Percentiles rank a stretch among this genome's conserved stretches.
These are phyloP conservation scores for Rhypophila decipiens DNA, from an alignment of 495 filamentous ascomycete genomes.

Conservation along the genomic window DNA sequence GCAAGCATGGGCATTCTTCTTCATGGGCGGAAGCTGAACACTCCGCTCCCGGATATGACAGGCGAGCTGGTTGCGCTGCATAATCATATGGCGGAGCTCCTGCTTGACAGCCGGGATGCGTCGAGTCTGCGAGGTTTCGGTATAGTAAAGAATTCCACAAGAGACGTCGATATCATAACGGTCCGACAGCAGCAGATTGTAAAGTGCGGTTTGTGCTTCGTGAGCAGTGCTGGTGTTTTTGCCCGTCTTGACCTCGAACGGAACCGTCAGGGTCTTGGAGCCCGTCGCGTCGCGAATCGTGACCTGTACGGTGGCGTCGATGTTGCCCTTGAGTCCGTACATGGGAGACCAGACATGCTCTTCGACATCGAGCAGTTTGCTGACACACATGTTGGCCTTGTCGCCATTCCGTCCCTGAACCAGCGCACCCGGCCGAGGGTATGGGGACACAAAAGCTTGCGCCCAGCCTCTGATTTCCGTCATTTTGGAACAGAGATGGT, in stretches of 20 bases:
- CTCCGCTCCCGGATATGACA: constrained; percentile 74
- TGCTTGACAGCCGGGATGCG: constrained; percentile 76
- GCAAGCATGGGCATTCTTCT: constrained; percentile 70
- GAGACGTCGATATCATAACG: constrained; percentile 87
- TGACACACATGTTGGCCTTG: constrained; percentile 71
- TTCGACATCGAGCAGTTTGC: constrained; percentile 90
- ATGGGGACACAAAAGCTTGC: constrained; percentile 62
- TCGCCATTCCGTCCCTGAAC: constrained; percentile 73
- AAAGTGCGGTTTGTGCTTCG: constrained; percentile 88
- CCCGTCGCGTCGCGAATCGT: constrained; percentile 58
- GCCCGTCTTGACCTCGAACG: constrained; percentile 93
- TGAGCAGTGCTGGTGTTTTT: constrained; percentile 71
- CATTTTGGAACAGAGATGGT: constrained; percentile 73
- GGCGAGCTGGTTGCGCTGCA: constrained; percentile 86
- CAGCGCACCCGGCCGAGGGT: constrained; percentile 65
- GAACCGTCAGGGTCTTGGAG: constrained; percentile 70
- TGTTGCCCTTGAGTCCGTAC: constrained; percentile 95
- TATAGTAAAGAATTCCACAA: constrained; percentile 89
- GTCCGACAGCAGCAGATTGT: constrained; percentile 88
- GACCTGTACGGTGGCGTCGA: constrained; percentile 97
- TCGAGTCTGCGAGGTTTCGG: constrained; percentile 78
- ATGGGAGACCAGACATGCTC: constrained; percentile 97
- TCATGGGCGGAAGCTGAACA: constrained; percentile 73
- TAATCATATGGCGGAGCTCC: constrained; percentile 91
- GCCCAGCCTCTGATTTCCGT: constrained; percentile 78